Percentiles rank a stretch among this genome's conserved stretches.
Evolutionary conservation across 129 eudicot genomes (phyloP).

Genomic region (Lactuca sativa): DNA sequence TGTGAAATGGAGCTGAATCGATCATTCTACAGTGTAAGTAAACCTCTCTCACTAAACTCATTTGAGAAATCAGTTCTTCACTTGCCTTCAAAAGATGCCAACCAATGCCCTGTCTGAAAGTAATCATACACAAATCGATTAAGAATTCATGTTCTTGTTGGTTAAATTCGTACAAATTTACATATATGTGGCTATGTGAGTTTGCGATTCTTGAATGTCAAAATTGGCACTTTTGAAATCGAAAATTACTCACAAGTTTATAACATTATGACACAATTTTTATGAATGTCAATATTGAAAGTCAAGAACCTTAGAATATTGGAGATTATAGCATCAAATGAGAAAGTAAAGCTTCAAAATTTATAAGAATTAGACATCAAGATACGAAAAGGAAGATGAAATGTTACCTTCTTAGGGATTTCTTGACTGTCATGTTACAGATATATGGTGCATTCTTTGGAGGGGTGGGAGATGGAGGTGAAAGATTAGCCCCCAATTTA

Average conservation of each 20-base stretch:
- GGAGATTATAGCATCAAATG: background rate
- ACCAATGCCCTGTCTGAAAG: conserved; percentile 92
- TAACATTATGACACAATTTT: background rate
- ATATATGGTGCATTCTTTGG: conserved; percentile 80
- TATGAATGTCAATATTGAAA: background rate
- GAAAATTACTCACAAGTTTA: background rate
- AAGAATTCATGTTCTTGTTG: background rate
- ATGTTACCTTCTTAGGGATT: conserved; percentile 72
- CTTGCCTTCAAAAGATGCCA: conserved; percentile 96
- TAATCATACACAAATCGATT: background rate
- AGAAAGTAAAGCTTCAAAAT: background rate
- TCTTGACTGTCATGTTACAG: conserved; percentile 87
- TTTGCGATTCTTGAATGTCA: conserved; percentile 17
- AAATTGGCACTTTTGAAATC: conserved; percentile 10
- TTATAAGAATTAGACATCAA: conserved; percentile 1
- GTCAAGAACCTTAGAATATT: background rate
- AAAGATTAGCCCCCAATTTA: conserved; percentile 73
- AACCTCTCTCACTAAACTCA: conserved; percentile 71
- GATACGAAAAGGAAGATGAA: background rate
- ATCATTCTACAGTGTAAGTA: conserved; percentile 93
- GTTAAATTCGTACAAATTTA: conserved; percentile 4
- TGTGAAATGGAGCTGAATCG: conserved; percentile 83
- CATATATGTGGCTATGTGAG: background rate
- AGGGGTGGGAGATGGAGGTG: conserved; percentile 86
- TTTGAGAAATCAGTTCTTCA: conserved; percentile 76